phyloP scores from a whole-genome alignment of 352 stramenopile species.

The Globisporangium mamillatum region DNA sequence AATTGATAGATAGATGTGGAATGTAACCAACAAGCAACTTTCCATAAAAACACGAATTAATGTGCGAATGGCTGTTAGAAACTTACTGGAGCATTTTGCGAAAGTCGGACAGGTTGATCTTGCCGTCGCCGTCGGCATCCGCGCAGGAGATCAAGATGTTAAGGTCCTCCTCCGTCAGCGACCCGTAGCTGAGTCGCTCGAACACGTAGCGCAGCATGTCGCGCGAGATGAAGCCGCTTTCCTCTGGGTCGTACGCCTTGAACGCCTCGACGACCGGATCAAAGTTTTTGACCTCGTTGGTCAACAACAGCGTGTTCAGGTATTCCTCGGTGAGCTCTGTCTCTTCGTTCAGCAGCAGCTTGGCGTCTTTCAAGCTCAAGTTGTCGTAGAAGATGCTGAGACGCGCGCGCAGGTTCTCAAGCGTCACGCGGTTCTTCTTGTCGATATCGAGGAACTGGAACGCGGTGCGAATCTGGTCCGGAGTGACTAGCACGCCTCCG shows the following conservation, averaged over 20 bases:
- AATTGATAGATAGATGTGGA: not conserved
- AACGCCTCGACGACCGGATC: conserved; percentile 89
- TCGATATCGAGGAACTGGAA: conserved; percentile 92
- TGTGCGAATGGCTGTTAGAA: not conserved
- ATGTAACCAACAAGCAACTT: not conserved
- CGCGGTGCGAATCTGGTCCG: conserved; percentile 77
- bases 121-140: conserved; percentile 80
- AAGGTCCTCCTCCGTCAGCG: conserved; percentile 84
- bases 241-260: conserved; percentile 86
- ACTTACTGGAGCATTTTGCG: conserved; percentile 55
- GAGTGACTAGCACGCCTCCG: conserved; percentile 80
- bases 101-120: conserved; percentile 81
- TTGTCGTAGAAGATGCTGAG: conserved; percentile 89
- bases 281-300: conserved; percentile 90
- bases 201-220: conserved; percentile 87
- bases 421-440: conserved; percentile 69
- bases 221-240: conserved; percentile 75
- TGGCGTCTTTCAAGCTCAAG: conserved; percentile 77
- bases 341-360: conserved; percentile 85
- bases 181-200: conserved; percentile 70
- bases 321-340: conserved; percentile 70
- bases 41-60: not conserved
- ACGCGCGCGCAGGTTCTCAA: conserved; percentile 73
- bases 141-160: conserved; percentile 81
- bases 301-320: conserved; percentile 71